Base-by-base conservation (phyloP, 192 early-diverging fungal genomes). In the Entomortierella lignicola region DNA sequence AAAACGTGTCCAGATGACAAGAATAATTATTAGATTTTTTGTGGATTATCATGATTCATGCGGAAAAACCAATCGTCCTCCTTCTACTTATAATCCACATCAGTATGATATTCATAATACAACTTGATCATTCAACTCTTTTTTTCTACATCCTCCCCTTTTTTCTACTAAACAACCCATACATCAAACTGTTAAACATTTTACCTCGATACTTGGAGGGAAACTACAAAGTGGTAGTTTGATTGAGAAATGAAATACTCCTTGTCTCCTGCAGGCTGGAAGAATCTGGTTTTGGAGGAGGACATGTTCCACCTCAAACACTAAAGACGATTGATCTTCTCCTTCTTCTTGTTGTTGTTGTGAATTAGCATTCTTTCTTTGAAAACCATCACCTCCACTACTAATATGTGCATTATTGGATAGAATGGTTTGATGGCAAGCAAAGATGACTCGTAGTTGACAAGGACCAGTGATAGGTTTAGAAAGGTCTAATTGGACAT, bases 161-260 rank as follows among this genome's bases (percentile, higher is more conserved):
- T 7, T 15, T 13, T 26, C 10, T 27, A 2, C 26, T 29, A 26
- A 4, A 4, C 52, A 27, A 26, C 4, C 23, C 25, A 54, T 37
- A 37, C 4, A 7, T 37, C 10, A 4, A 37, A 4, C 10, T 10
- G 34, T 37, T 37, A 37, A n/a, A n/a, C 10, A 37, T 7, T 29
- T 27, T 72, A 74, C 72, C 72, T 74, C 57, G 25, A 74, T 43
- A 41, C 72, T 74, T 0, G 72, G 72, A 13, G 72, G 72, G 25
- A 48, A 74, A 27, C 42, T 66, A 52, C 72, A 74, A 21, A 74
- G 64, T 18, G 72, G 72, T 34, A 74, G 42, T 41, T 74, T 74
- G 42, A 74, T 66, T 1, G 51, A 66, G 51, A 74, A 74, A 30
- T 74, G 59, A 25, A 66, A 48, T 23, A 47, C 48, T 7, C 27